Conservation (phyloP, 1,139 yeast genomes). For the Blastobotrys malaysiensis region DNA sequence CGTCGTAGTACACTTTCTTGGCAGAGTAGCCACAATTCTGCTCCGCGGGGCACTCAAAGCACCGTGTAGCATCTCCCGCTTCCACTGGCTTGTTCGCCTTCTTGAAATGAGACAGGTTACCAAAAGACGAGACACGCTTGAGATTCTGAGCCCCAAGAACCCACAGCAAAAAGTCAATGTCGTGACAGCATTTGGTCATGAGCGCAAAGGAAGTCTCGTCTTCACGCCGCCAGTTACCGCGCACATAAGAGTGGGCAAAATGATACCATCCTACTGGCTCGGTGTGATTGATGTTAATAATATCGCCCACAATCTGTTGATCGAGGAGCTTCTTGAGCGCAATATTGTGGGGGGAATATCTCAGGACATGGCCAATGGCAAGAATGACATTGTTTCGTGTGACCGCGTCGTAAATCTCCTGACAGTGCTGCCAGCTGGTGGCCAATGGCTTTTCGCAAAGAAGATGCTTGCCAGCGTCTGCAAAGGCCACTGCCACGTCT, state of each 20-base stretch:
- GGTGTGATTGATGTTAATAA: slow-evolving; percentile 27
- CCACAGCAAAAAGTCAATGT: slow-evolving; percentile 27
- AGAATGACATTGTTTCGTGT: slow-evolving; percentile 22
- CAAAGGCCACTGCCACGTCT: slow-evolving; percentile 27
- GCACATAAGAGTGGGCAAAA: slow-evolving; percentile 31
- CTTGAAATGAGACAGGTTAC: slow-evolving; percentile 22
- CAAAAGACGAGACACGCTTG: slow-evolving; percentile 24
- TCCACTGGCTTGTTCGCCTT: slow-evolving; percentile 23
- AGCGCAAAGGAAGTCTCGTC: slow-evolving; percentile 24
- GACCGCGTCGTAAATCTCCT: slow-evolving; percentile 24
- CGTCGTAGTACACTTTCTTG: slow-evolving; percentile 23
- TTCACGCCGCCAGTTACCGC: slow-evolving; percentile 28
- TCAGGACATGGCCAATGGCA: slow-evolving; percentile 29
- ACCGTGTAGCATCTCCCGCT: slow-evolving; percentile 21
- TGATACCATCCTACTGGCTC: slow-evolving; percentile 31
- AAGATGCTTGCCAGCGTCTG: slow-evolving; percentile 24
- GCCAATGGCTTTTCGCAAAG: slow-evolving; percentile 30
- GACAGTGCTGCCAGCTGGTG: slow-evolving; percentile 23
- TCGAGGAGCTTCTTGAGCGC: slow-evolving; percentile 23
- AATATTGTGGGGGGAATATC: slow-evolving; percentile 29
- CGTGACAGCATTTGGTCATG: slow-evolving; percentile 31
- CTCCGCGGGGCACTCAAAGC: slow-evolving; percentile 23
- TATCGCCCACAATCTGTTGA: slow-evolving; percentile 23
- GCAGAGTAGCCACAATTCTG: slow-evolving; percentile 25
- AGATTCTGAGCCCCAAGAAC: slow-evolving; percentile 23